Evolutionary conservation across 2,329 filamentous ascomycete species (phyloP), one percentile per base, ranked within the genome.

Genomic region (Sclerotinia nivalis): DNA sequence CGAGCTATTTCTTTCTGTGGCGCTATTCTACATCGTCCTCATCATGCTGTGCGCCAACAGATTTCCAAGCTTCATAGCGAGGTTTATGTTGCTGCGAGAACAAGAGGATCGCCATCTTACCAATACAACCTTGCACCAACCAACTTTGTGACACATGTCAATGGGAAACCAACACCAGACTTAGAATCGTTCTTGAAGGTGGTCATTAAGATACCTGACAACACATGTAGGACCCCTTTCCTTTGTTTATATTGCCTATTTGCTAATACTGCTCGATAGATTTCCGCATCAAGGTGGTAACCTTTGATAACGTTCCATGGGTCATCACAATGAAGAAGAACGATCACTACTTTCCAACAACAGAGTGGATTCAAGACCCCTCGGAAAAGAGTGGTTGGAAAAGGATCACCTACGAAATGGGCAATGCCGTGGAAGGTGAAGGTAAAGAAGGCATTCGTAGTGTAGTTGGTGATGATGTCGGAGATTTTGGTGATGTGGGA

Each of bases 261-360:
- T 68, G 52, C 72, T 74, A 59, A 72, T 69, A 70, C 47, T 60
- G 9, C 22, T 28, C 43, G 20, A 43, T 70, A 91, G 89, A 99
- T 82, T 99, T 99, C 88, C 90, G 96, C 25, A 85, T 99, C 67
- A 94, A 95, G 80, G 93, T 96, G n/a, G 93, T 98, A 80, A 98
- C 96, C 0, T 99, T 99, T 78, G 96, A 99, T 80, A 97, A 96
- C 77, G 93, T 99, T 13, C 95, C 95, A 4, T 99, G 96, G 93
- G 93, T 99, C n/a, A 93, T 96, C 52, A 99, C 96, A 12, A 97
- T 99, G 92, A 99, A 99, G 89, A 98, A 98, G 87, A 97, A 97
- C 76, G 95, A 99, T 79, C 96, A 99, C 81, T 99, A 99, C 80
- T 91, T 91, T 80, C 89, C 89, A 0, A 91, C 88, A 0, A 87